phyloP scores from a whole-genome alignment of 495 filamentous ascomycete genomes.

The Aspergillus hancockii region DNA sequence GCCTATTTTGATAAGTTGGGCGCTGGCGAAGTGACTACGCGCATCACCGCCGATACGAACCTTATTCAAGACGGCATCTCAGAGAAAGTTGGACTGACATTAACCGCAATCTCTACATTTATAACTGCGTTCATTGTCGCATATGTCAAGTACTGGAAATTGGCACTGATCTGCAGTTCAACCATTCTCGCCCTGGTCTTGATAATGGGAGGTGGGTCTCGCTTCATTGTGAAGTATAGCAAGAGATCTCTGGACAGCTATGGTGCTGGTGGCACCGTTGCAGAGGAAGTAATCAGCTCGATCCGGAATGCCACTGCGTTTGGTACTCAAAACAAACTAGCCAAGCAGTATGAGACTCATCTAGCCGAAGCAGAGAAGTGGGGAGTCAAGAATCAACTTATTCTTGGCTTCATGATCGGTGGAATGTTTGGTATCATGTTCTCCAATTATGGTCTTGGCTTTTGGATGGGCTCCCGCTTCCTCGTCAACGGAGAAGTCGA shows the following conservation, averaged over 20 bases:
- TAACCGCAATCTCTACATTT: constrained; percentile 76
- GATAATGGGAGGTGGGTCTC: constrained; percentile 70
- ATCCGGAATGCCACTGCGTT: constrained; percentile 93
- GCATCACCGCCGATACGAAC: constrained; percentile 90
- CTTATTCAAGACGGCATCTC: constrained; percentile 86
- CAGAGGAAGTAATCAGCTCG: constrained; percentile 93
- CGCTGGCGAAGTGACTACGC: constrained; percentile 88
- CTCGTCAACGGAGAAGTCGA: constrained; percentile 65
- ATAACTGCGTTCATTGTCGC: constrained; percentile 86
- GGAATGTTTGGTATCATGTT: constrained; percentile 82
- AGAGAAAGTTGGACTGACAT: constrained; percentile 77
- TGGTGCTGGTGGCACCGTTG: constrained; percentile 81
- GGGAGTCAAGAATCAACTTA: constrained; percentile 72
- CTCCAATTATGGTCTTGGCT: constrained; percentile 86
- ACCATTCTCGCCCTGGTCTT: constrained; percentile 72
- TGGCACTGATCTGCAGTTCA: constrained; percentile 80
- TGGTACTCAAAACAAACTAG: constrained; percentile 85
- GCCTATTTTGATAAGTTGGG: constrained; percentile 91
- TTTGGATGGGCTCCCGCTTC: constrained; percentile 91
- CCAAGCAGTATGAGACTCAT: constrained; percentile 77
- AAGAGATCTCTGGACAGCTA: constrained; percentile 76
- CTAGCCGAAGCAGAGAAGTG: constrained; percentile 70
- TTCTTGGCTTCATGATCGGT: constrained; percentile 74
- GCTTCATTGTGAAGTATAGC: constrained; percentile 76
- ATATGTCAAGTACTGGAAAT: constrained; percentile 81